A percentile compares a stretch with the other conserved stretches of the same genome.
Evolutionary conservation across 805 yeast species (phyloP).

Genomic region (Metschnikowia picachoensis): DNA sequence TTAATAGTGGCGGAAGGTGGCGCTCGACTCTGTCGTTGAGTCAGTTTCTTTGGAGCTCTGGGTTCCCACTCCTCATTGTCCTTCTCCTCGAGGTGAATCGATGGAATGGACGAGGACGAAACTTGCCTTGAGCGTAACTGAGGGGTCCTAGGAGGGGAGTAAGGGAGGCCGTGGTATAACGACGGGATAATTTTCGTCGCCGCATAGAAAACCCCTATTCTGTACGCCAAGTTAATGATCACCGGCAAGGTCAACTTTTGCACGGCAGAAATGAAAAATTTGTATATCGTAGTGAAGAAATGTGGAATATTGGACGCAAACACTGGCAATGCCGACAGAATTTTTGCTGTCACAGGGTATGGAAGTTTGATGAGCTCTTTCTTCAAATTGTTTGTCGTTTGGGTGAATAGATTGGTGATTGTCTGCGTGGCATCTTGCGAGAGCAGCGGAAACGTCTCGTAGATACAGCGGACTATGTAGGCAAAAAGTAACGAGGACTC

Average conservation of each 20-base stretch:
- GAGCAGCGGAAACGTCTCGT: conserved; percentile 87
- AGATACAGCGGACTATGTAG: conserved; percentile 87
- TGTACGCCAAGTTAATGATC: conserved; percentile 73
- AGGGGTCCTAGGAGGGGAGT: conserved; percentile 41
- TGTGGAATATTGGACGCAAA: conserved; percentile 51
- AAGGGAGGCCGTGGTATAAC: conserved; percentile 42
- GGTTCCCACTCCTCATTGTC: conserved; percentile 3
- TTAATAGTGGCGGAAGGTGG: conserved; percentile 40
- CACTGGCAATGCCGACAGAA: conserved; percentile 36
- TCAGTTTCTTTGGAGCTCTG: not conserved
- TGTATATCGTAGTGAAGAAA: conserved; percentile 53
- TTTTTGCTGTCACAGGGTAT: conserved; percentile 26
- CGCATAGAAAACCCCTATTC: conserved; percentile 82
- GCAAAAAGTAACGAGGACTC: conserved; percentile 85
- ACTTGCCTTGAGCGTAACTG: conserved; percentile 31
- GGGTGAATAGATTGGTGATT: conserved; percentile 30
- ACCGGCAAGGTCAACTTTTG: conserved; percentile 77
- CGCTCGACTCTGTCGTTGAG: not conserved
- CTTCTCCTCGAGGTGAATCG: conserved; percentile 6
- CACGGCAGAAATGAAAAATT: conserved; percentile 47
- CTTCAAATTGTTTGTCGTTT: conserved; percentile 30
- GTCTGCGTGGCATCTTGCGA: conserved; percentile 47
- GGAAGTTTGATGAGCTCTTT: conserved; percentile 37
- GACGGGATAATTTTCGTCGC: conserved; percentile 94
- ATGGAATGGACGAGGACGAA: conserved; percentile 24